Evolutionary conservation across 2,329 filamentous ascomycete species (phyloP).

Genomic region (Diaporthe citri): DNA sequence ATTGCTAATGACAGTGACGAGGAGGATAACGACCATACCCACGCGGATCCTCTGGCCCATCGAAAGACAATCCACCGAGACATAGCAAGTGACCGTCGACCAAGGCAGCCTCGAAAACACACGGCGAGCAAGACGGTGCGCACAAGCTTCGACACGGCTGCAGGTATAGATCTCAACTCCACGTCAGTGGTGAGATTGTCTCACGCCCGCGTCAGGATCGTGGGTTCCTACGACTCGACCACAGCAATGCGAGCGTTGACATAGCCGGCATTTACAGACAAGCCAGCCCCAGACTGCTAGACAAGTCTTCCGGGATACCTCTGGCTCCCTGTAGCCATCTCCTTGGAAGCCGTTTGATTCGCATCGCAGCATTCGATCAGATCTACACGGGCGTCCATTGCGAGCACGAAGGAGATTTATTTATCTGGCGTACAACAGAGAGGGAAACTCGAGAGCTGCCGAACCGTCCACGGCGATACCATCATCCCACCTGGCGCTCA

Average conservation of each 20-base stretch:
- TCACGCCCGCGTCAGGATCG: not conserved
- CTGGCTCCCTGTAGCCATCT: not conserved
- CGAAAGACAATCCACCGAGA: not conserved
- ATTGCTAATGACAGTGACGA: not conserved
- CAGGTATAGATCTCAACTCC: not conserved
- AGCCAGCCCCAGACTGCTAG: not conserved
- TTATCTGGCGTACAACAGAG: not conserved
- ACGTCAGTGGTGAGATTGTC: not conserved
- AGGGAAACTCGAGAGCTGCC: not conserved
- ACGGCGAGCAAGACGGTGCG: too few relatives aligned
- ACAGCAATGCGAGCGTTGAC: not conserved
- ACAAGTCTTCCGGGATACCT: not conserved
- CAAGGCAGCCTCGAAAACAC: not conserved
- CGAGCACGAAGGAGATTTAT: not conserved
- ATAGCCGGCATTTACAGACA: not conserved
- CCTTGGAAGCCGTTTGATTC: not conserved
- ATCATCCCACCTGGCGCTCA: too few relatives aligned
- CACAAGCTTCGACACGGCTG: not conserved
- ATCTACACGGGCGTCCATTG: not conserved
- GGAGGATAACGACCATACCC: not conserved
- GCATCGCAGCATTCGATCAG: not conserved
- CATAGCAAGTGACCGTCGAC: not conserved
- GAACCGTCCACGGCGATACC: not conserved
- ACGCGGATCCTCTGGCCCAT: too few relatives aligned
- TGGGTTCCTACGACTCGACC: not conserved